Evolutionary conservation across 1,284 basidiomycete species (phyloP).

Genomic region (Cutaneotrichosporon daszewskae): DNA sequence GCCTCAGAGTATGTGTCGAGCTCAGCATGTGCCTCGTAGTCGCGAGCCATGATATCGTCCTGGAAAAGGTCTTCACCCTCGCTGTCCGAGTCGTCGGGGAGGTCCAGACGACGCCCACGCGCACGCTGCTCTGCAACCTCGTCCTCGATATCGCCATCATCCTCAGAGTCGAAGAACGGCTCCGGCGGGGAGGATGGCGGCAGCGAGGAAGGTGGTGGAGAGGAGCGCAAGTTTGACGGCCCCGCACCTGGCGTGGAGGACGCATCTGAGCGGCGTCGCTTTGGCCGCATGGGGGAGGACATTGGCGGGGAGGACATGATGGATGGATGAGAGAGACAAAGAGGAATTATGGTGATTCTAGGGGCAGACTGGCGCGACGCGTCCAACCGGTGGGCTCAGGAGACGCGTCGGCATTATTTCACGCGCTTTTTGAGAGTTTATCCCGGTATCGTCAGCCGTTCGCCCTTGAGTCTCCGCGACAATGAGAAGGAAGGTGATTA

Average conservation of each 20-base stretch:
- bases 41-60: constrained; percentile 70
- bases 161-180: constrained; percentile 81
- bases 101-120: constrained; percentile 49
- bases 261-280: constrained; percentile 3
- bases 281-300: constrained; percentile 6
- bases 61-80: constrained; percentile 88
- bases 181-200: constrained; percentile 64
- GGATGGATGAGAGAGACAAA: not conserved
- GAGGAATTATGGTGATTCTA: no score
- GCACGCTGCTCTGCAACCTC: constrained; percentile 59
- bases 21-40: constrained; percentile 75
- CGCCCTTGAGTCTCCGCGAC: no score
- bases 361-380: no score
- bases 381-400: no score
- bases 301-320: constrained; percentile 10
- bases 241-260: constrained; percentile 16
- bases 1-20: constrained; percentile 84
- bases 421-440: no score
- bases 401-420: no score
- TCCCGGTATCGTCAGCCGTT: no score
- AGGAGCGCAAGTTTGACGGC: constrained; percentile 30
- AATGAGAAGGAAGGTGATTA: no score
- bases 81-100: constrained; percentile 55
- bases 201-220: constrained; percentile 42
- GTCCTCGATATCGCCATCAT: constrained; percentile 68